Base-by-base conservation (phyloP, 352 stramenopile genomes). In the Phytophthora pluvialis region DNA sequence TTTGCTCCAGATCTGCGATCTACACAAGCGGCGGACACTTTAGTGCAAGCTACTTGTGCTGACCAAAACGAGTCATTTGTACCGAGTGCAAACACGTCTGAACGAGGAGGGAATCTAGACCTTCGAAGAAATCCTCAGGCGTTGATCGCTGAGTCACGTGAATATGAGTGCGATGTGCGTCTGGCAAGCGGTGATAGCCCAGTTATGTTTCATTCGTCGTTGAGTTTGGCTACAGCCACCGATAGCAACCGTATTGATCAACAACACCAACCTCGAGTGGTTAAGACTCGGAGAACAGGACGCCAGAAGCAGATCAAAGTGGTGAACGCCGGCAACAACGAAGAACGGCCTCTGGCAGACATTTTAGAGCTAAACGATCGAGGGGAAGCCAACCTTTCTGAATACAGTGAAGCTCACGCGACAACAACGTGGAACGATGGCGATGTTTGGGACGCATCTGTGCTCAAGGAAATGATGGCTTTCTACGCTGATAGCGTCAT, bases 281-380 rank as follows among this genome's bases (percentile, higher is more conserved):
- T 4, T 47, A 75, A 61, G 26, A 47, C 13, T 9, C 55, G 50
- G 11, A 47, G 47, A n/a, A 1, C n/a, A 33, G 3, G 3, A 0
- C 50, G 57, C 15, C 64, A 46, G 26, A 48, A 60, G 31, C 45
- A 38, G 5, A 42, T 59, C 6, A 75, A 72, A 50, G 51, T 69
- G 42, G 29, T 65, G 3, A 18, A 32, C 21, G 40, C 29, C 4
- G 65, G 32, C 28, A 56, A 48, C n/a, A 57, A 40, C 11, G 67
- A 69, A 33, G 36, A 18, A 15, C 68, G 46, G 8, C 46, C 62
- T 13, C 36, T 75, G 3, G n/a, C 40, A 26, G 67, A 72, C 21
- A 72, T 75, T 52, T 45, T 75, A 40, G 12, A 62, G 18, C 38
- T 75, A 32, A 48, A 11, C 40, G 18, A 39, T 31, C 35, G 25